These are phyloP conservation scores for Phytophthora cryptogea DNA, from an alignment of 352 stramenopile genomes.

Conservation along the genomic window DNA sequence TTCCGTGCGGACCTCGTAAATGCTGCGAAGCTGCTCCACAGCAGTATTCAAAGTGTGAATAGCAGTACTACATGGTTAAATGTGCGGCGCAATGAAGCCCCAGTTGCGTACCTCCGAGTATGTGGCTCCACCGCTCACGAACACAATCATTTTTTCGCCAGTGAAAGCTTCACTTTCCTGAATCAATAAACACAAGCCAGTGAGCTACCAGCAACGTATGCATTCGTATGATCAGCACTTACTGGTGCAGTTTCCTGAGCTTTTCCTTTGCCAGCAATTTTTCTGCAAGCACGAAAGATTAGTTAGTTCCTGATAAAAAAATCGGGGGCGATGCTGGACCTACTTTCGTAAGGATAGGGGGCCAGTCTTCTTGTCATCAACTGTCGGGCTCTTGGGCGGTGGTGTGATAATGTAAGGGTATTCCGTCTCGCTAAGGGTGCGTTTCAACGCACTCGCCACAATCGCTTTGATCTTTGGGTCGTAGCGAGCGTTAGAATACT, in stretches of 20 bases:
- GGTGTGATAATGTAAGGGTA: conserved; percentile 87
- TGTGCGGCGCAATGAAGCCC: not conserved
- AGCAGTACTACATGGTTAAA: too few species aligned
- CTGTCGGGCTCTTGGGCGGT: conserved; percentile 42
- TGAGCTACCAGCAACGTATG: not conserved
- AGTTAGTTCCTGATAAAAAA: conserved; percentile 1
- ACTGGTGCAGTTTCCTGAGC: conserved; percentile 21
- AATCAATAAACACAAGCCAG: not conserved
- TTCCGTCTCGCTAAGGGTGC: conserved; percentile 63
- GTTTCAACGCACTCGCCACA: conserved; percentile 64
- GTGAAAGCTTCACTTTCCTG: conserved; percentile 64
- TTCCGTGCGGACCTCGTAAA: conserved; percentile 70
- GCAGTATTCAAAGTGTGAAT: not conserved
- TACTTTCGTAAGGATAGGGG: conserved; percentile 81
- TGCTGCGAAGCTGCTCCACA: conserved; percentile 61
- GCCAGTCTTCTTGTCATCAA: conserved; percentile 54
- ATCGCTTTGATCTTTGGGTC: conserved; percentile 74
- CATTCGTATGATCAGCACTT: not conserved
- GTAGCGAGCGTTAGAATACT: conserved; percentile 84
- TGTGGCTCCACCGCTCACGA: conserved; percentile 93
- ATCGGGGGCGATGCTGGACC: conserved; percentile 6
- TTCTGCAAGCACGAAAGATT: conserved; percentile 30
- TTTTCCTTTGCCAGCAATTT: conserved; percentile 38
- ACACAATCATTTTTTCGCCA: conserved; percentile 94
- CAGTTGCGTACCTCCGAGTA: conserved; percentile 90